phyloP scores from a whole-genome alignment of 306 rosid species.

The Bauhinia variegata region DNA sequence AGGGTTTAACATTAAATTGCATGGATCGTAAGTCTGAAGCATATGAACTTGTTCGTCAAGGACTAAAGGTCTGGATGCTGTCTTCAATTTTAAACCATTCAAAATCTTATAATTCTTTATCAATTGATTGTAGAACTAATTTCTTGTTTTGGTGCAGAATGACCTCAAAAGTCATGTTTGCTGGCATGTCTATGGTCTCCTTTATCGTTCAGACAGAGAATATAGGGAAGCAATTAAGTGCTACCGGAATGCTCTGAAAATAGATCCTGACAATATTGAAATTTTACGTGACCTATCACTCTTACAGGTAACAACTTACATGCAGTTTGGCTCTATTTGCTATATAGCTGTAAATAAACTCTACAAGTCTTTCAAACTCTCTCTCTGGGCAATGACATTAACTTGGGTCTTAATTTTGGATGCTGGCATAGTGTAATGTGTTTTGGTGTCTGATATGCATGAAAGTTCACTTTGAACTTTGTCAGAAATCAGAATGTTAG shows the following conservation, averaged over 20 bases:
- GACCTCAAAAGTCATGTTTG: slow-evolving; percentile 99
- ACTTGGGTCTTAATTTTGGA: neutral
- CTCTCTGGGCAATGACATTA: slow-evolving; percentile 2
- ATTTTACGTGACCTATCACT: slow-evolving; percentile 90
- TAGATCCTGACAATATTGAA: slow-evolving; percentile 98
- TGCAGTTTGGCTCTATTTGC: slow-evolving; percentile 23
- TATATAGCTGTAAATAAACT: slow-evolving; percentile 18
- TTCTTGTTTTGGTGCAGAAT: slow-evolving; percentile 64
- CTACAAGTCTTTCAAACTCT: neutral
- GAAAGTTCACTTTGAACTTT: neutral
- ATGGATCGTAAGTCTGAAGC: slow-evolving; percentile 99
- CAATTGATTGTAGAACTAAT: slow-evolving; percentile 26
- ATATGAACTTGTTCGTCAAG: slow-evolving; percentile 91
- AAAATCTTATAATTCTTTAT: slow-evolving; percentile 23
- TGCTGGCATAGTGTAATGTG: slow-evolving; percentile 10
- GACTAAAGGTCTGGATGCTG: slow-evolving; percentile 72
- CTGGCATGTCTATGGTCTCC: slow-evolving; percentile 99
- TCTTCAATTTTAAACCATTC: slow-evolving; percentile 26
- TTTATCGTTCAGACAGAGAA: slow-evolving; percentile 96
- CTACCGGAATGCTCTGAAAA: slow-evolving; percentile 88
- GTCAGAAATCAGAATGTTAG: neutral
- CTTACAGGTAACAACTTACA: slow-evolving; percentile 86
- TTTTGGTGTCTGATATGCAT: slow-evolving; percentile 12
- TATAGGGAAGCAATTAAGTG: slow-evolving; percentile 98
- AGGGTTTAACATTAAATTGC: slow-evolving; percentile 96